Percentiles rank a stretch among this genome's conserved stretches.
Conservation (phyloP, 2,329 filamentous ascomycete genomes). For the Colletotrichum tropicale region DNA sequence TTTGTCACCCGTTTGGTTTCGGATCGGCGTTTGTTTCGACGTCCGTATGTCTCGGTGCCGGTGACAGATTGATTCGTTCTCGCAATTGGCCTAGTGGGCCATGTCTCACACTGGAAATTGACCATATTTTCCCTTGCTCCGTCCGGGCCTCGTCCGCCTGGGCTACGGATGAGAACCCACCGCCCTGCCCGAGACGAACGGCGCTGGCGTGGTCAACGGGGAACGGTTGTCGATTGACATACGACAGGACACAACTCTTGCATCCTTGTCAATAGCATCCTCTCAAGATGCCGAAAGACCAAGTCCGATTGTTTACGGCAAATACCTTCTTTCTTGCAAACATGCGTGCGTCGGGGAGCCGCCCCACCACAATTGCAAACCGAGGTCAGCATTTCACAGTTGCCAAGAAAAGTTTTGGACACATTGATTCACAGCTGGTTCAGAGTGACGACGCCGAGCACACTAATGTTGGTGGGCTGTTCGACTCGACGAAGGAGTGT, state of each 20-base stretch:
- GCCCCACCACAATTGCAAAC: background rate
- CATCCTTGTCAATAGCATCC: background rate
- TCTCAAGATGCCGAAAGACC: background rate
- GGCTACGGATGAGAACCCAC: background rate
- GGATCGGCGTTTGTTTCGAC: slow-evolving; percentile 7
- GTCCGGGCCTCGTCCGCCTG: background rate
- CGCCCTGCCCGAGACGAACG: background rate
- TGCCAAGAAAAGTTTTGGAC: background rate
- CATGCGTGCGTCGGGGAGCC: background rate
- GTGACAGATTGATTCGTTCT: background rate
- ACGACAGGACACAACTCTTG: background rate
- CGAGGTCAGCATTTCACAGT: background rate
- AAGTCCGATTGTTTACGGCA: background rate
- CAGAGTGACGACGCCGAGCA: background rate
- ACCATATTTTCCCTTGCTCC: background rate
- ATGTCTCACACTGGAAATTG: background rate
- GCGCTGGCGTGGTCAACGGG: background rate
- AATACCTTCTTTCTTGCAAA: background rate
- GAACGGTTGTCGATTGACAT: background rate
- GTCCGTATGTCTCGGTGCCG: slow-evolving; percentile 1
- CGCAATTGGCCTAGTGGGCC: background rate
- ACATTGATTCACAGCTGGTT: background rate
- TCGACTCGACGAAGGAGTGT: background rate
- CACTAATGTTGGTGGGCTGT: background rate
- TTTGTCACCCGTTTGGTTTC: background rate